Conservation (phyloP, 441 rosid genomes). For the Gossypium armourianum region DNA sequence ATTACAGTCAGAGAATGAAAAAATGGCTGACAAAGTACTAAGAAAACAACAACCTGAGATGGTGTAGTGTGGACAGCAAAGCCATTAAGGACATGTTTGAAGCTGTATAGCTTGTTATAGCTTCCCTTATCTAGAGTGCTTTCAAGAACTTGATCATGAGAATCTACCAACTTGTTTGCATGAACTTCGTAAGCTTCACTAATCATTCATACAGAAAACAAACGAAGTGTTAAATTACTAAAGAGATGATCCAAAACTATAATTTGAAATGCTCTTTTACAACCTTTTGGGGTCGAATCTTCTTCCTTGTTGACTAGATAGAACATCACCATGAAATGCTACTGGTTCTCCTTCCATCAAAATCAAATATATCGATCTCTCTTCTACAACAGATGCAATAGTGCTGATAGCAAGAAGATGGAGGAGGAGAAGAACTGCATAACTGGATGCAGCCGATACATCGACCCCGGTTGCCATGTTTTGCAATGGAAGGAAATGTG, state of each 20-base stretch:
- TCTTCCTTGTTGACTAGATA: background rate
- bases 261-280: background rate
- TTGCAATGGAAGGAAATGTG: background rate
- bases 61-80: conserved; percentile 48
- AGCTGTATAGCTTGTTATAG: conserved; percentile 76
- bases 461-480: conserved; percentile 11
- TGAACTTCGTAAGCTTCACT: conserved; percentile 33
- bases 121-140: conserved; percentile 45
- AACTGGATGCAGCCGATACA: background rate
- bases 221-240: background rate
- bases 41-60: conserved; percentile 39
- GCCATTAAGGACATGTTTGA: conserved; percentile 66
- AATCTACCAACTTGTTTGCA: conserved; percentile 44
- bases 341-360: conserved; percentile 47
- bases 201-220: conserved; percentile 11
- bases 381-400: conserved; percentile 29
- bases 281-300: conserved; percentile 30
- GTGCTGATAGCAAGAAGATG: conserved; percentile 6
- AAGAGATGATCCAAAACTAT: background rate
- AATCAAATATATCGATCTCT: conserved; percentile 35
- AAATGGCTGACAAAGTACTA: background rate
- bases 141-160: conserved; percentile 51
- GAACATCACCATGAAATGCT: conserved; percentile 31
- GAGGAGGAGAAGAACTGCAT: background rate
- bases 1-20: background rate